Evolutionary conservation across 257 asterid species (phyloP), one percentile per base, ranked within the genome.

Genomic region (Solanum lycopersicoides): DNA sequence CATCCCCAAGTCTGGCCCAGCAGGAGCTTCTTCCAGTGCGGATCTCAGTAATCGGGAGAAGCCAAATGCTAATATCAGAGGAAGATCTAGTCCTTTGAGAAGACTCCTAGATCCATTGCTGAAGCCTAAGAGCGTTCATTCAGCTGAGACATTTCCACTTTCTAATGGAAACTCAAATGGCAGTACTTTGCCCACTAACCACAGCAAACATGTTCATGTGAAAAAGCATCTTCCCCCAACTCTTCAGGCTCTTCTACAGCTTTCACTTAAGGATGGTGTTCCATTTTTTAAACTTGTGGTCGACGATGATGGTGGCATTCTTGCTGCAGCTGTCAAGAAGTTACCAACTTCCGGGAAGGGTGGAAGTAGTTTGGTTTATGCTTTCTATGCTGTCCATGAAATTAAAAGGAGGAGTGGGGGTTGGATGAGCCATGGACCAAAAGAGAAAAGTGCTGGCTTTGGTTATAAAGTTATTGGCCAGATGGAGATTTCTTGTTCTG

Each of bases 401-500:
- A 90, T 94, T 41, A 95, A 88, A 87, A 96, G 93, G 89, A 97
- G 90, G 93, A 82, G 93, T 89, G 92, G 91, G 93, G 90, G 91
- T 87, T 97, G 99, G 99, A 94, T 94, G n/a, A 90, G 87, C 84
- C 96, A 92, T 45, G 99, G 98, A 86, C 89, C 93, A 32, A 96
- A 91, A 88, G 91, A 93, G 80, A 97, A 91, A 91, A 83, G 87
- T 16, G 84, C 94, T 84, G 89, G 92, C 79, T 93, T 97, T 72
- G 96, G 93, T 37, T 94, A 93, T 90, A 91, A 92, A 47, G 86
- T 90, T 72, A 85, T 96, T 60, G 98, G 97, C 83, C 96, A 95
- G 86, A 94, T 96, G 99, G 94, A 92, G 89, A 89, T 96, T 82
- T 93, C 98, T 37, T 86, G 82, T 84, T 71, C 91, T 72, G 34